Base-by-base conservation (phyloP, 129 eudicot genomes). In the Erigeron canadensis region DNA sequence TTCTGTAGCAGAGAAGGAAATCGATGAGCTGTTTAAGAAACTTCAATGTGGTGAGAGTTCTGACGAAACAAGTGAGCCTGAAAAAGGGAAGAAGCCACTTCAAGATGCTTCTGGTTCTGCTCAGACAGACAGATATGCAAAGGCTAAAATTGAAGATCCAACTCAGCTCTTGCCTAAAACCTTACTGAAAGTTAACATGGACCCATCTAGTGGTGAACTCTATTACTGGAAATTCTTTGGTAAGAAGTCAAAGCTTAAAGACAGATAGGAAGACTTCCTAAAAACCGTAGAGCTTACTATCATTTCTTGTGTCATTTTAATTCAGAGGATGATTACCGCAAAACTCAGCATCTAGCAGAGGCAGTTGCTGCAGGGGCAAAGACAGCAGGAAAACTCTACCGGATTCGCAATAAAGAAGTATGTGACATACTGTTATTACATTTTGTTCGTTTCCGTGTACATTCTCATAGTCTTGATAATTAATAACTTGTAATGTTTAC, bases 381-480 rank as follows among this genome's bases (percentile, higher is more conserved):
- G 57, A 45, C 37, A 42, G 58, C 57, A 10, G 66, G 79, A 59
- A 75, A 75, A 75, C 73, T 66, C 11, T 56, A 65, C 21, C 59
- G 73, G 21, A 75, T 75, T 66, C 79, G 79, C 44, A 43, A 42
- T 65, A 21, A 21, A 34, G 79, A 75, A 4, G 79, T 75, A 37
- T 0, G 67, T 53, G 42, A 6, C 47, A 18, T 45, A 21, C 58
- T 28, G 34, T 28, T 28, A 28, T 28, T 28, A 65, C 65, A 51
- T 22, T 40, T 53, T 10, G 55, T 34, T 38, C 2, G 10, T 55
- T 55, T 12, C 47, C 28, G 6, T 1, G 11, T 6, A 7, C 19
- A 17, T 63, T 8, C 63, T 44, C 37, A 5, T 12, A 43, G 8
- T 66, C 10, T 56, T 23, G 34, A 1, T 75, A 21, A 43, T 42